These are phyloP conservation scores for Tetracladium maxilliforme DNA, from an alignment of 2,329 filamentous ascomycete genomes.

Conservation along the genomic window DNA sequence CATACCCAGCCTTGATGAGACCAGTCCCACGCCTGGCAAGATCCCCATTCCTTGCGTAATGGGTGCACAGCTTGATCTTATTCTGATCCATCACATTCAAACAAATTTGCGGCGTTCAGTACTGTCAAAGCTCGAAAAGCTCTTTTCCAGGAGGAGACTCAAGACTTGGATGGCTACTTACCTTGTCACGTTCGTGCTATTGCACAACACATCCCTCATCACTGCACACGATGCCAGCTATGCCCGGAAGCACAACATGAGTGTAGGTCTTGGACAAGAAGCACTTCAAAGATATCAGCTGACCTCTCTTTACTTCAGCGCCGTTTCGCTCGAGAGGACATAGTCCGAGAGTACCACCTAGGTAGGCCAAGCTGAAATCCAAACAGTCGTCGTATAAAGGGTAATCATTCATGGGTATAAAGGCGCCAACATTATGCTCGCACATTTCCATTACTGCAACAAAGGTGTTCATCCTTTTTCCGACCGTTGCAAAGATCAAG, in stretches of 20 bases:
- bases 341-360: constrained; percentile 40
- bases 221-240: constrained; percentile 45
- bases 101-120: constrained; percentile 34
- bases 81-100: constrained; percentile 45
- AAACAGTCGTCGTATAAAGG: too few relatives aligned
- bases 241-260: constrained; percentile 40
- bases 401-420: too few relatives aligned
- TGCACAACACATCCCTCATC: constrained; percentile 48
- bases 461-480: constrained; percentile 46
- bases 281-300: constrained; percentile 1
- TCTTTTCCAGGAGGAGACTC: constrained; percentile 41
- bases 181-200: constrained; percentile 42
- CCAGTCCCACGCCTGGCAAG: constrained; percentile 36
- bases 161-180: constrained; percentile 46
- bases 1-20: constrained; percentile 38
- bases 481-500: constrained; percentile 36
- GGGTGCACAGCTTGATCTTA: constrained; percentile 45
- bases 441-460: constrained; percentile 51
- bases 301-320: constrained; percentile 19
- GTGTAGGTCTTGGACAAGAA: constrained; percentile 5
- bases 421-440: constrained; percentile 45
- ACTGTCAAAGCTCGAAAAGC: constrained; percentile 39
- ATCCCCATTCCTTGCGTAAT: constrained; percentile 48
- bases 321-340: constrained; percentile 40
- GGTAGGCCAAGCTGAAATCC: too few relatives aligned